These are phyloP conservation scores for Russula lepida DNA, from an alignment of 768 basidiomycete genomes.

Conservation along the genomic window DNA sequence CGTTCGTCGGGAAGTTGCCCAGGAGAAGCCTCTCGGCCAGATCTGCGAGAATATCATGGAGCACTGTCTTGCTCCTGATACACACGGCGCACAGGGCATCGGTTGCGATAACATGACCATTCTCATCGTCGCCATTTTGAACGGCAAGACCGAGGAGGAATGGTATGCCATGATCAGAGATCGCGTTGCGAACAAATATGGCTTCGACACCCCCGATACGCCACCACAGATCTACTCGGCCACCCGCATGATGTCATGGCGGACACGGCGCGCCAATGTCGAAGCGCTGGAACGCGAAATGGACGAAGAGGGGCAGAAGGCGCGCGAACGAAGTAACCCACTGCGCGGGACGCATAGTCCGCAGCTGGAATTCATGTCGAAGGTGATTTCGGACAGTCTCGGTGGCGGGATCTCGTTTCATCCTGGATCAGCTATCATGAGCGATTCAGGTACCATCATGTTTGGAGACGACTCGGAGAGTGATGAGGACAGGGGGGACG, in stretches of 20 bases:
- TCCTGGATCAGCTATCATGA: slow-evolving; percentile 45
- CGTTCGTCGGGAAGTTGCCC: slow-evolving; percentile 70
- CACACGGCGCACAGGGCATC: slow-evolving; percentile 81
- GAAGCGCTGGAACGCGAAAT: slow-evolving; percentile 44
- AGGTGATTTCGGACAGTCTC: slow-evolving; percentile 12
- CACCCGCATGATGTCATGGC: slow-evolving; percentile 54
- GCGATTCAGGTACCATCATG: slow-evolving; percentile 46
- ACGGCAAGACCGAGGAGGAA: slow-evolving; percentile 80
- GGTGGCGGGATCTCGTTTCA: slow-evolving; percentile 52
- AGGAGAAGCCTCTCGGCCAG: slow-evolving; percentile 70
- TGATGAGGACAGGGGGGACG: slow-evolving; percentile 49
- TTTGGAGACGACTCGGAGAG: slow-evolving; percentile 48
- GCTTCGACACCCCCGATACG: slow-evolving; percentile 66
- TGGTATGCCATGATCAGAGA: slow-evolving; percentile 89
- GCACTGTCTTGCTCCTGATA: slow-evolving; percentile 90
- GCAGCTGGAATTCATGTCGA: slow-evolving; percentile 13
- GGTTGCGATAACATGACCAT: slow-evolving; percentile 99
- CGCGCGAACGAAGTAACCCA: slow-evolving; percentile 1
- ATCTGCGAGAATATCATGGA: slow-evolving; percentile 88
- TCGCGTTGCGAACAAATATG: slow-evolving; percentile 66
- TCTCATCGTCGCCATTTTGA: slow-evolving; percentile 78
- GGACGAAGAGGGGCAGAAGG: slow-evolving; percentile 27
- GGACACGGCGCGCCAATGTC: slow-evolving; percentile 36
- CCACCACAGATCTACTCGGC: slow-evolving; percentile 71
- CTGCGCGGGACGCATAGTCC: not conserved